Conservation (phyloP, 345 rosid species). For the Aquilaria malaccensis region DNA sequence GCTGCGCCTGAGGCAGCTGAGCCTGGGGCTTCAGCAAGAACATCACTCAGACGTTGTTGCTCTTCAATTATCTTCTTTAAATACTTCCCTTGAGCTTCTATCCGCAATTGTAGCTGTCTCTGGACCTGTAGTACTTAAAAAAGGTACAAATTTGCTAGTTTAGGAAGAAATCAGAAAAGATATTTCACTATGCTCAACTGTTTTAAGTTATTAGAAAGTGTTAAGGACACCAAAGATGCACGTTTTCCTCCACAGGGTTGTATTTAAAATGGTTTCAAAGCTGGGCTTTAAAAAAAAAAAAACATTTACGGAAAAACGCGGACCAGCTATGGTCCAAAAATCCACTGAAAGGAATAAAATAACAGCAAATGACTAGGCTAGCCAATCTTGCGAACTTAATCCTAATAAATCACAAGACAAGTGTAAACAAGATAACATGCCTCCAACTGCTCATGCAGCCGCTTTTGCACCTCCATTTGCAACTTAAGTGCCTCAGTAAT, state of each 20-base stretch:
- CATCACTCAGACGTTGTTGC: slow-evolving; percentile 83
- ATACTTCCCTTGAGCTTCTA: slow-evolving; percentile 97
- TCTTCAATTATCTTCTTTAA: slow-evolving; percentile 98
- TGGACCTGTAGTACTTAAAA: slow-evolving; percentile 59
- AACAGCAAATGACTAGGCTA: too few species aligned
- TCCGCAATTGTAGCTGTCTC: slow-evolving; percentile 93
- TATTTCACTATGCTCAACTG: too few species aligned
- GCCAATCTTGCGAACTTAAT: background rate
- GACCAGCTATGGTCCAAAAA: too few species aligned
- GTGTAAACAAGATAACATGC: slow-evolving; percentile 35
- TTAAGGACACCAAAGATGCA: too few species aligned
- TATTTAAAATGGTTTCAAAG: too few species aligned
- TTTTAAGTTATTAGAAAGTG: too few species aligned
- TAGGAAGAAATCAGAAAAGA: slow-evolving; percentile 2
- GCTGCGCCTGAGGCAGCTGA: slow-evolving; percentile 30
- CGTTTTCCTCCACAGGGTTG: too few species aligned
- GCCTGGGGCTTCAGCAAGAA: slow-evolving; percentile 47
- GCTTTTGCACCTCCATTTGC: slow-evolving; percentile 98
- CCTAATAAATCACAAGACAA: slow-evolving; percentile 6
- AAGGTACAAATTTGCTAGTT: slow-evolving; percentile 5
- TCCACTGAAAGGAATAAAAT: too few species aligned
- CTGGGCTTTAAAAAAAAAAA: too few species aligned
- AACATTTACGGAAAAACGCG: too few species aligned
- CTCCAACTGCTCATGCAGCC: slow-evolving; percentile 95
- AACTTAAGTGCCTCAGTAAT: slow-evolving; percentile 99